These are phyloP conservation scores for Massarina eburnea DNA, from an alignment of 2,329 filamentous ascomycete genomes.

Conservation along the genomic window DNA sequence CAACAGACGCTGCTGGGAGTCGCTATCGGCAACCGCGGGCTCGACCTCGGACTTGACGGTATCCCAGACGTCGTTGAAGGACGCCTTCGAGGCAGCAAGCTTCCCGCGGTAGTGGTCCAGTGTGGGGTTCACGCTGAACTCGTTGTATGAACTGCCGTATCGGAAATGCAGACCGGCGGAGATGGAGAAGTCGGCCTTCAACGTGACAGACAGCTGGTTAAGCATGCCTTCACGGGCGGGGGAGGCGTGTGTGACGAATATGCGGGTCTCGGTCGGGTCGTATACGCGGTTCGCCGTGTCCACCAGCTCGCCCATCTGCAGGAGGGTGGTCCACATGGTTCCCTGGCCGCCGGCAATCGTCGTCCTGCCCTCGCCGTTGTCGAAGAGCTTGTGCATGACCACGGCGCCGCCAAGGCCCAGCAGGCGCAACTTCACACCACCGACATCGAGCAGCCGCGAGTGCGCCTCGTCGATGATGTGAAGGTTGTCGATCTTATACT, in stretches of 20 bases:
- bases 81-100: slow-evolving; percentile 94
- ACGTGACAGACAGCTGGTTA: slow-evolving; percentile 94
- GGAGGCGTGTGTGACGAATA: slow-evolving; percentile 96
- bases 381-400: slow-evolving; percentile 99
- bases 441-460: slow-evolving; percentile 90
- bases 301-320: slow-evolving; percentile 97
- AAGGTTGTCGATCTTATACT: slow-evolving; percentile 96
- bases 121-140: slow-evolving; percentile 98
- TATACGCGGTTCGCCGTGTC: slow-evolving; percentile 98
- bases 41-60: slow-evolving; percentile 96
- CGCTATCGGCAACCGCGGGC: slow-evolving; percentile 89
- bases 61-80: slow-evolving; percentile 99
- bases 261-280: slow-evolving; percentile 93
- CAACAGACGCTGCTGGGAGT: slow-evolving; percentile 88
- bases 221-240: slow-evolving; percentile 94
- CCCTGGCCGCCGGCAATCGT: slow-evolving; percentile 98
- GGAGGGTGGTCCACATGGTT: slow-evolving; percentile 98
- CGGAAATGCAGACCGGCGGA: slow-evolving; percentile 97
- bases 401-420: slow-evolving; percentile 93
- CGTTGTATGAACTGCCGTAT: slow-evolving; percentile 99
- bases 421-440: slow-evolving; percentile 91
- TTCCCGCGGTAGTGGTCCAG: slow-evolving; percentile 98
- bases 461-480: slow-evolving; percentile 98
- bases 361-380: slow-evolving; percentile 95
- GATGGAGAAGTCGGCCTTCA: slow-evolving; percentile 98